A percentile compares a stretch with the other conserved stretches of the same genome.
phyloP scores from a whole-genome alignment of 495 filamentous ascomycete species.

The Aspergillus olivimuriae region DNA sequence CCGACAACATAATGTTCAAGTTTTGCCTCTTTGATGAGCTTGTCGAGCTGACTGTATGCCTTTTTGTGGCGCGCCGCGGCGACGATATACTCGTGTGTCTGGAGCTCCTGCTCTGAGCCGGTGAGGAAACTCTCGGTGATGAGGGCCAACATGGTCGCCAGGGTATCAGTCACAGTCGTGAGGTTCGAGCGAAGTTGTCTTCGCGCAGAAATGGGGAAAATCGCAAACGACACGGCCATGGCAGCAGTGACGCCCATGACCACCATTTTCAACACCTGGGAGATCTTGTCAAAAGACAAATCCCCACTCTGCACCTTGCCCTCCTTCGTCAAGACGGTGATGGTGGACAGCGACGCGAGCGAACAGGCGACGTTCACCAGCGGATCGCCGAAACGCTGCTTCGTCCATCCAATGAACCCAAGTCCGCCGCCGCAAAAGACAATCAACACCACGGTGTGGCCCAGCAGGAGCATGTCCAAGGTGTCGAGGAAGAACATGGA shows the following conservation, averaged over 20 bases:
- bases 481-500: slow-evolving; percentile 67
- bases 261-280: slow-evolving; percentile 86
- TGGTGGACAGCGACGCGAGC: slow-evolving; percentile 82
- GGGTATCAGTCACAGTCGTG: slow-evolving; percentile 64
- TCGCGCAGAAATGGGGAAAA: slow-evolving; percentile 79
- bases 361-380: slow-evolving; percentile 89
- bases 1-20: slow-evolving; percentile 84
- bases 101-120: slow-evolving; percentile 74
- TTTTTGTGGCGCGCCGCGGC: slow-evolving; percentile 62
- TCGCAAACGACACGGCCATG: slow-evolving; percentile 66
- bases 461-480: slow-evolving; percentile 58
- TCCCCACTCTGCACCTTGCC: slow-evolving; percentile 73
- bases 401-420: slow-evolving; percentile 88
- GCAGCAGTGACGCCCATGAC: slow-evolving; percentile 74
- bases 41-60: slow-evolving; percentile 66
- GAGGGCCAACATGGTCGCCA: slow-evolving; percentile 73
- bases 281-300: slow-evolving; percentile 75
- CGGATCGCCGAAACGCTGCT: slow-evolving; percentile 79
- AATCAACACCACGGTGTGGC: slow-evolving; percentile 74
- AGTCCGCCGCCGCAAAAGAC: slow-evolving; percentile 86
- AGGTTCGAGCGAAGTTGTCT: slow-evolving; percentile 68
- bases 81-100: slow-evolving; percentile 53
- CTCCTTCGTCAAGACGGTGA: slow-evolving; percentile 89
- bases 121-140: slow-evolving; percentile 82
- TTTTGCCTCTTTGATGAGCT: slow-evolving; percentile 80